Evolutionary conservation across 306 rosid species (phyloP), one percentile per base, ranked within the genome.

Genomic region (Crotalaria pallida): DNA sequence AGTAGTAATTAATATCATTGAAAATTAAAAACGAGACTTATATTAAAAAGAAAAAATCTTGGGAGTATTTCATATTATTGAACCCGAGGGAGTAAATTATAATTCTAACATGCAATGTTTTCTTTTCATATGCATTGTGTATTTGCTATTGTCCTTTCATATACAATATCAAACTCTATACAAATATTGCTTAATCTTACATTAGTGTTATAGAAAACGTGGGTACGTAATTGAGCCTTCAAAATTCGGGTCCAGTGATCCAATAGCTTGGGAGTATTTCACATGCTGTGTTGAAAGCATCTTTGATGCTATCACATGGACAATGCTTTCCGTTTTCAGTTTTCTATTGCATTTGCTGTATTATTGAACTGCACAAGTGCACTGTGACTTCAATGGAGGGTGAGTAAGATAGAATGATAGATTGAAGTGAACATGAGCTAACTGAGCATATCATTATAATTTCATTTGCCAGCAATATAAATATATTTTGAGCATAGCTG

Each of bases 231-330:
- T 23, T 49, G 40, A 26, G 31, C 13, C 7, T 33, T 27, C 29
- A 26, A 60, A 60, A 77, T 10, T 77, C 10, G 36, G 65, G 43
- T 51, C 51, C 66, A 61, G 13, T 34, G 40, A 27, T 71, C 34
- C 43, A 49, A 34, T 19, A 65, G 63, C 13, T 22, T 11, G 21
- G 51, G 75, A 72, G 70, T 45, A 57, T 58, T 58, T 72, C 83
- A 79, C 79, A 33, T 79, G 83, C 34, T 1, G 51, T 79, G 78
- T 55, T 75, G 38, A 58, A 72, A 66, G 31, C 82, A 79, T 66
- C 73, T 72, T 58, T 33, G 52, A 59, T 59, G 71, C 66, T 15
- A 66, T 59, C 79, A 73, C 83, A 52, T 79, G 79, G 71, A 72
- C 50, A 44, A 21, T 44, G 41, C 58, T 61, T 63, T 52, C 34